Conservation (phyloP, 345 rosid species). For the Mangifera indica region DNA sequence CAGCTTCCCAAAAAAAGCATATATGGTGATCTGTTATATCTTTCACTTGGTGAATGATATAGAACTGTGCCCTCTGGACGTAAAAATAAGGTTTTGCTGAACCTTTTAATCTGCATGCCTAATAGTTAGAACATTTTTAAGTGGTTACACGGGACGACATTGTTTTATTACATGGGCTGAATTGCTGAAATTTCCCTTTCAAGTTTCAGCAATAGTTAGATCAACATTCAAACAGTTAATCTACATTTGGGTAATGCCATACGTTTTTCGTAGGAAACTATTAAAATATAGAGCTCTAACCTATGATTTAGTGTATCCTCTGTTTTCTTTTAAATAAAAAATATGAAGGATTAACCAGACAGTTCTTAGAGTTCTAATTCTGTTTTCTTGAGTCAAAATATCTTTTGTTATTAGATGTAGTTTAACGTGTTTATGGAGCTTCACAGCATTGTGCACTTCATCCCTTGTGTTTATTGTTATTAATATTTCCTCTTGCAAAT, state of each 20-base stretch:
- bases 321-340: no score
- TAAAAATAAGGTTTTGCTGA: background rate
- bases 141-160: background rate
- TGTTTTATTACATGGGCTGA: background rate
- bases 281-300: background rate
- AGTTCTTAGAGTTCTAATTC: background rate
- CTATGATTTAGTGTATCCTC: background rate
- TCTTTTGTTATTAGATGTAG: background rate
- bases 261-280: background rate
- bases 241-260: background rate
- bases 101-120: background rate
- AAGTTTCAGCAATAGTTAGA: background rate
- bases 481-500: background rate
- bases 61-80: background rate
- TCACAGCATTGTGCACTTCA: slow-evolving; percentile 4
- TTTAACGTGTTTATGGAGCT: background rate
- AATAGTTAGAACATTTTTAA: background rate
- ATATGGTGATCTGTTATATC: no score
- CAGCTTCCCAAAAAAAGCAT: background rate
- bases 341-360: background rate
- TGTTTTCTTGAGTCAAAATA: background rate
- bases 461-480: slow-evolving; percentile 1
- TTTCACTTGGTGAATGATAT: background rate
- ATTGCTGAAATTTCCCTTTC: background rate
- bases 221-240: background rate